Evolutionary conservation across 2,329 filamentous ascomycete species (phyloP), one percentile per base, ranked within the genome.

Genomic region (Talaromyces sp.): DNA sequence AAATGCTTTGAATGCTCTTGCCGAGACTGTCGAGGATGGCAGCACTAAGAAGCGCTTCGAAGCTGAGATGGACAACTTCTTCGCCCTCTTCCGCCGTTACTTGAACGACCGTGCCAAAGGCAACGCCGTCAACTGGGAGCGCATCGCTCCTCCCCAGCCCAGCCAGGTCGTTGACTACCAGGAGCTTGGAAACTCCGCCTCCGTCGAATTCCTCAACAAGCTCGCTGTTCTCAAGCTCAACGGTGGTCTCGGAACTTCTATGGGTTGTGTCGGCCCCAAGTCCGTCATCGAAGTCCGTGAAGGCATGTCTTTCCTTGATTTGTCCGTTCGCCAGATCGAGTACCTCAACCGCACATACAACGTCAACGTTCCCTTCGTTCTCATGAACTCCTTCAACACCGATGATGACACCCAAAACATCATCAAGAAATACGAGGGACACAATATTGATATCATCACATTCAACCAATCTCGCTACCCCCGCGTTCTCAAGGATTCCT

Each of bases 341-440:
- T 96, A 93, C 86, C 90, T 99, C 73, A 99, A 99, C 90, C 91
- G 93, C 80, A 98, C 93, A 70, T 98, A 97, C 85, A 87, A 90
- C 73, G 92, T 96, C 80, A 98, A 97, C 78, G 95, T 99, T 39
- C 95, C 95, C 58, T 97, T 99, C 81, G 89, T 99, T 72, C 89
- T 99, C 73, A 99, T 99, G 95, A 99, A 99, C 89, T 98, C 95
- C 64, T 99, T 99, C 91, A 99, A 99, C 88, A 99, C 95, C 78
- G 93, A 99, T 80, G n/a, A 94, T 74, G 95, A 99, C 78, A 99
- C 95, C 60, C 93, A 93, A 69, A 93, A 92, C 82, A 99, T 99
- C 83, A 99, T 99, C 86, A 99, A 99, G 89, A 99, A 99, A 86
- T 99, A 98, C 83, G 94, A 99, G 85, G 95, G 95, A 70, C 95